Conservation (phyloP, 192 early-diverging fungal genomes). For the Umbelopsis vinacea region DNA sequence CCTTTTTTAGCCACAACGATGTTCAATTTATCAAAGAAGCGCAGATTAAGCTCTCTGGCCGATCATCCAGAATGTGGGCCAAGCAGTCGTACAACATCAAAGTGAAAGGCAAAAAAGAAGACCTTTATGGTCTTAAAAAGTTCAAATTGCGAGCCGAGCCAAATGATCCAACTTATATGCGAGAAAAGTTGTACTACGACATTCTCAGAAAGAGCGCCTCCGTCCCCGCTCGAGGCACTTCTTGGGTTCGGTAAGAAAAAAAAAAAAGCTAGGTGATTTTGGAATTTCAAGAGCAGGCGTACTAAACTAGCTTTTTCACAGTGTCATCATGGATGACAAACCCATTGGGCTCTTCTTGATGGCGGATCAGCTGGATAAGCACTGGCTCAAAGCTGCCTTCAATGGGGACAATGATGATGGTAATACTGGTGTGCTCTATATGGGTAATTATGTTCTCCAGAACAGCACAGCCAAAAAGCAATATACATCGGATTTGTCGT, state of each 20-base stretch:
- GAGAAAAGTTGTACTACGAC: conserved; percentile 30
- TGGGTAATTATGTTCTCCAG: not conserved
- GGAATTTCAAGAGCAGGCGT: not conserved
- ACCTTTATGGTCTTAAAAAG: conserved; percentile 27
- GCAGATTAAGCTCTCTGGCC: conserved; percentile 24
- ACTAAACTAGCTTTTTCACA: not conserved
- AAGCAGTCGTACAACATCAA: conserved; percentile 38
- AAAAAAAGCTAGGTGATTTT: not conserved
- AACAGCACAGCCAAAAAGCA: not conserved
- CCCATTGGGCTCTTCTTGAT: conserved; percentile 24
- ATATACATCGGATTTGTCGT: conserved; percentile 26
- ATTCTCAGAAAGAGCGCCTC: conserved; percentile 19
- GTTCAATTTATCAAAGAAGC: conserved; percentile 11
- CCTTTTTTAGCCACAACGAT: not conserved
- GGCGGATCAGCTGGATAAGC: conserved; percentile 11
- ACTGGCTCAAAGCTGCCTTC: conserved; percentile 13
- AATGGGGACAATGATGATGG: not conserved
- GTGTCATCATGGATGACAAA: conserved; percentile 28
- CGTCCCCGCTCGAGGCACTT: conserved; percentile 20
- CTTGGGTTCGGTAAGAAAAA: conserved; percentile 34
- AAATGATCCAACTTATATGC: conserved; percentile 36
- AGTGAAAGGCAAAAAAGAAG: conserved; percentile 22
- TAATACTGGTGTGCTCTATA: conserved; percentile 14
- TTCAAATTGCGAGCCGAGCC: conserved; percentile 31
- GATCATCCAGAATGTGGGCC: conserved; percentile 28